These are phyloP conservation scores for Fusarium sp. DNA, from an alignment of 2,329 filamentous ascomycete genomes.

Conservation along the genomic window DNA sequence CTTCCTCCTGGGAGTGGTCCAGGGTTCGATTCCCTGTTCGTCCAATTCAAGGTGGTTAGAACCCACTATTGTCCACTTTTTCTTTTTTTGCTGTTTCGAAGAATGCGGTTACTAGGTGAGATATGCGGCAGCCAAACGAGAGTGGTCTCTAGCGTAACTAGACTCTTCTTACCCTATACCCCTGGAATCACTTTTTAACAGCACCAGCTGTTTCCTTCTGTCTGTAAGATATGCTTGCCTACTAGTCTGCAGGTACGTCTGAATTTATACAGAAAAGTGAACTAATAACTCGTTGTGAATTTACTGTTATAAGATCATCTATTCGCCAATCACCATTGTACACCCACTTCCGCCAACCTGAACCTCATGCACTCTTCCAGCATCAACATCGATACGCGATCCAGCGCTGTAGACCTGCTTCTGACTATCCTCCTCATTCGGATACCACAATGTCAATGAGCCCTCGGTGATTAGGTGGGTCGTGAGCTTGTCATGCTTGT, in stretches of 20 bases:
- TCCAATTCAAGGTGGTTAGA: conserved; percentile 32
- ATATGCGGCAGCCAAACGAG: too few species aligned
- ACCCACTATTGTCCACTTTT: conserved; percentile 10
- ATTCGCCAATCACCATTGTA: conserved; percentile 77
- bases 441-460: conserved; percentile 77
- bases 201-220: too few species aligned
- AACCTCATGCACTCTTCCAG: conserved; percentile 76
- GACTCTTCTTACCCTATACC: too few species aligned
- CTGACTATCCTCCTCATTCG: conserved; percentile 67
- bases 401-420: conserved; percentile 74
- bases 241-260: too few species aligned
- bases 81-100: background rate
- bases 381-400: conserved; percentile 76
- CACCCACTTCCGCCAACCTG: conserved; percentile 78
- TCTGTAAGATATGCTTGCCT: too few species aligned
- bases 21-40: too few species aligned
- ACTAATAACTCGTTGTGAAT: background rate
- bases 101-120: too few species aligned
- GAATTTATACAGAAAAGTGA: background rate
- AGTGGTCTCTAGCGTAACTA: too few species aligned
- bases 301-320: background rate
- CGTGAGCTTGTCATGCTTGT: conserved; percentile 74
- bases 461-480: conserved; percentile 79
- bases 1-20: conserved; percentile 5
- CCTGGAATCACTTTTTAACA: too few species aligned